phyloP scores from a whole-genome alignment of 2,329 filamentous ascomycete genomes.

The Colletotrichum musae region DNA sequence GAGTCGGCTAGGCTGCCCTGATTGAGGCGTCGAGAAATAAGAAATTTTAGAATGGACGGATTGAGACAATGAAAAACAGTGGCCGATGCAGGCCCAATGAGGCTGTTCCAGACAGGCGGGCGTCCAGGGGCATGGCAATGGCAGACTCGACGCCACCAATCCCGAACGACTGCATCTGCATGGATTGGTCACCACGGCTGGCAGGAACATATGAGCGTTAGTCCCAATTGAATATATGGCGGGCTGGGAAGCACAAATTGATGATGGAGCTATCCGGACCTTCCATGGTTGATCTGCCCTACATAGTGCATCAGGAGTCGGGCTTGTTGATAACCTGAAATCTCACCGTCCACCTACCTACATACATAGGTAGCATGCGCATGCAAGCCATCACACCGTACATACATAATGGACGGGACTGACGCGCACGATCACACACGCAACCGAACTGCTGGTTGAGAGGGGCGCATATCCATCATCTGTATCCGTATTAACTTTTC shows the following conservation, averaged over 20 bases:
- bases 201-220: background rate
- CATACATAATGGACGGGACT: constrained; percentile 3
- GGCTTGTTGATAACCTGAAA: constrained; percentile 12
- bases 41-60: constrained; percentile 27
- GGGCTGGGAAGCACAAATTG: constrained; percentile 30
- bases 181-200: background rate
- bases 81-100: constrained; percentile 27
- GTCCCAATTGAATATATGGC: constrained; percentile 31
- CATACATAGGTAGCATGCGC: background rate
- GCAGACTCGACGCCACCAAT: constrained; percentile 32
- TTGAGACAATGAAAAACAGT: constrained; percentile 31
- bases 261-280: constrained; percentile 20
- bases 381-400: constrained; percentile 25
- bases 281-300: constrained; percentile 14
- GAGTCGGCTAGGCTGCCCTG: constrained; percentile 13
- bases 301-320: background rate
- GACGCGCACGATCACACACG: constrained; percentile 34
- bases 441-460: background rate
- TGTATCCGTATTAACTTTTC: background rate
- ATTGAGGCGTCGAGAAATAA: constrained; percentile 29
- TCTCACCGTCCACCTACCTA: too few species aligned
- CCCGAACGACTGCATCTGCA: constrained; percentile 33
- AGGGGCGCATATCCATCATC: background rate
- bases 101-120: constrained; percentile 24
- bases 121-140: constrained; percentile 23